A percentile compares a stretch with the other conserved stretches of the same genome.
Evolutionary conservation across 2,329 filamentous ascomycete species (phyloP).

Genomic region (Verticillium nonalfalfae): DNA sequence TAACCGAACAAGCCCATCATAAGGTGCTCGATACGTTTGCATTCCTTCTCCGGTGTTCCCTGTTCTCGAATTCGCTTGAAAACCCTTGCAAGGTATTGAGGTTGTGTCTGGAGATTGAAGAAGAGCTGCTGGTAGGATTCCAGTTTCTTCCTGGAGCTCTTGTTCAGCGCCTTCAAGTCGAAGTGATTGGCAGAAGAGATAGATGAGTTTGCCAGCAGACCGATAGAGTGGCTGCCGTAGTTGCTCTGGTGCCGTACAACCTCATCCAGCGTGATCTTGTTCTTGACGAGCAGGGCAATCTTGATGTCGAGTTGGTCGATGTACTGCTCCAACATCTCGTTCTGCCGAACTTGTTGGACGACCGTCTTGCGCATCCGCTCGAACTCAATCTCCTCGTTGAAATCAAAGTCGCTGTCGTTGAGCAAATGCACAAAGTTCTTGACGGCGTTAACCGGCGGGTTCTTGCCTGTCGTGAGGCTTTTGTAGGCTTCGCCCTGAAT

Average conservation of each 20-base stretch:
- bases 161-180: constrained; percentile 95
- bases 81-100: constrained; percentile 84
- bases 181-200: constrained; percentile 88
- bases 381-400: constrained; percentile 97
- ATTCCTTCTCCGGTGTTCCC: constrained; percentile 83
- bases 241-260: constrained; percentile 96
- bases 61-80: constrained; percentile 81
- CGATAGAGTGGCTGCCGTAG: constrained; percentile 83
- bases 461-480: constrained; percentile 91
- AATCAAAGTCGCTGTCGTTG: constrained; percentile 98
- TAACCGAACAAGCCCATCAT: constrained; percentile 98
- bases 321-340: constrained; percentile 95
- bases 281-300: constrained; percentile 95
- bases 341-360: constrained; percentile 93
- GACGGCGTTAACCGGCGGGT: constrained; percentile 91
- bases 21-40: constrained; percentile 84
- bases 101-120: constrained; percentile 94
- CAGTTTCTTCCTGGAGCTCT: constrained; percentile 89
- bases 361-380: constrained; percentile 92
- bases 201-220: constrained; percentile 78
- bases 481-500: constrained; percentile 98
- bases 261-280: constrained; percentile 98
- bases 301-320: constrained; percentile 99
- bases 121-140: constrained; percentile 97
- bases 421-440: constrained; percentile 97